Evolutionary conservation across 192 early-diverging fungal species (phyloP).

Genomic region (Coemansia sp.): DNA sequence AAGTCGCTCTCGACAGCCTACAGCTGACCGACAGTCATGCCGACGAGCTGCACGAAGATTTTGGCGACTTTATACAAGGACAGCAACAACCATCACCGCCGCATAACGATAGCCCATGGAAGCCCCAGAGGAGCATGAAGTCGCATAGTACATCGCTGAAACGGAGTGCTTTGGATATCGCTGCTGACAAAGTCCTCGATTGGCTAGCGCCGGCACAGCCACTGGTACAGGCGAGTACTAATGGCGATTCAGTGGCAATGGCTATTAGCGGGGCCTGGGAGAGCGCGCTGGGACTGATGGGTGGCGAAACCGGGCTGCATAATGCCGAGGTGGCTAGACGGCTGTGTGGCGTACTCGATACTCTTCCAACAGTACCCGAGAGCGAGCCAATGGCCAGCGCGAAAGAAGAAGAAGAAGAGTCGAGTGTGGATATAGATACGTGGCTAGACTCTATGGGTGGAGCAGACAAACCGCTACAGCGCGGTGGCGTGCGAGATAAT

Average conservation of each 20-base stretch:
- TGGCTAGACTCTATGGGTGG: neutral
- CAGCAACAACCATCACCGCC: too few species aligned
- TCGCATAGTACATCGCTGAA: neutral
- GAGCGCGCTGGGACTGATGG: slow-evolving; percentile 35
- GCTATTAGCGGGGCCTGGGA: slow-evolving; percentile 27
- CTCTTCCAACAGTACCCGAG: neutral
- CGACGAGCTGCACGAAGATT: slow-evolving; percentile 6
- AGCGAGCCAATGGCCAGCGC: neutral
- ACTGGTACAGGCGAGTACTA: neutral
- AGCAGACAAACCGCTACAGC: neutral
- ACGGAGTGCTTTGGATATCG: neutral
- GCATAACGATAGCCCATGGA: neutral
- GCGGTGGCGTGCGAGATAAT: neutral
- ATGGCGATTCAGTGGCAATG: neutral
- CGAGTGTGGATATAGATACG: neutral
- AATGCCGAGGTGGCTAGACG: slow-evolving; percentile 37
- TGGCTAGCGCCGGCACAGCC: slow-evolving; percentile 9
- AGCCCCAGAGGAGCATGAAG: neutral
- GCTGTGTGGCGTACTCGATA: slow-evolving; percentile 20
- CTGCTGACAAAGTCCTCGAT: slow-evolving; percentile 23
- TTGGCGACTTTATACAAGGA: slow-evolving; percentile 36
- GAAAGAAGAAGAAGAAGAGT: too few species aligned
- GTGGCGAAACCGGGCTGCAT: slow-evolving; percentile 13
- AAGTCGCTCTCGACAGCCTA: neutral
- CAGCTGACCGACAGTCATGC: neutral